Percentiles rank a stretch among this genome's conserved stretches.
Conservation (phyloP, 495 filamentous ascomycete genomes). For the Aspergillus saccharolyticus region DNA sequence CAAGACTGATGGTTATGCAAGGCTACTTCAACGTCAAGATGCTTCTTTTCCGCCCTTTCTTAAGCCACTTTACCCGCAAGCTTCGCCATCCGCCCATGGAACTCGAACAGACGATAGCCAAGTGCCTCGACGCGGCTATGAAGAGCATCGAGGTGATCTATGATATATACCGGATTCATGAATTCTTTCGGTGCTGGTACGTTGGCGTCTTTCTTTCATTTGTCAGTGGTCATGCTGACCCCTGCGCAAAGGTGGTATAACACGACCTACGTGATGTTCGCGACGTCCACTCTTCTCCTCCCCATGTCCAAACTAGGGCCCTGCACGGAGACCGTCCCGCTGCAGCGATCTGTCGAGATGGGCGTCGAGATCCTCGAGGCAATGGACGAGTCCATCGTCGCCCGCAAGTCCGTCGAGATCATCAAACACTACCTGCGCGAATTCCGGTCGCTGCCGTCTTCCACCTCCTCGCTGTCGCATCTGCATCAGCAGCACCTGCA, state of each 20-base stretch:
- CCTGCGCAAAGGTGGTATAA: slow-evolving; percentile 37
- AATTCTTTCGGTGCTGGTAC: slow-evolving; percentile 42
- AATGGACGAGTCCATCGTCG: slow-evolving; percentile 40
- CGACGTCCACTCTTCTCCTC: slow-evolving; percentile 38
- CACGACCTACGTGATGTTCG: slow-evolving; percentile 42
- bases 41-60: slow-evolving; percentile 36
- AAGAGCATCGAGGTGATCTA: slow-evolving; percentile 39
- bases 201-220: slow-evolving; percentile 1
- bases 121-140: slow-evolving; percentile 36
- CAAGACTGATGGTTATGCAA: neutral
- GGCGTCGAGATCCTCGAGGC: slow-evolving; percentile 40
- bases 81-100: slow-evolving; percentile 29
- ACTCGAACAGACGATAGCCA: slow-evolving; percentile 30
- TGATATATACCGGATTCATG: slow-evolving; percentile 38
- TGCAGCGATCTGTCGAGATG: slow-evolving; percentile 33
- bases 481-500: neutral
- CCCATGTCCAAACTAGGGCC: slow-evolving; percentile 35
- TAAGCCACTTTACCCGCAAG: slow-evolving; percentile 35
- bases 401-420: slow-evolving; percentile 36
- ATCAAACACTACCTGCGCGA: slow-evolving; percentile 36
- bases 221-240: neutral
- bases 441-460: slow-evolving; percentile 14
- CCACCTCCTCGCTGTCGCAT: neutral
- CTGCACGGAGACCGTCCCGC: slow-evolving; percentile 28
- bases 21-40: slow-evolving; percentile 41